These are phyloP conservation scores for Silene coronaria DNA, from an alignment of 179 eudicot genomes.

Conservation along the genomic window DNA sequence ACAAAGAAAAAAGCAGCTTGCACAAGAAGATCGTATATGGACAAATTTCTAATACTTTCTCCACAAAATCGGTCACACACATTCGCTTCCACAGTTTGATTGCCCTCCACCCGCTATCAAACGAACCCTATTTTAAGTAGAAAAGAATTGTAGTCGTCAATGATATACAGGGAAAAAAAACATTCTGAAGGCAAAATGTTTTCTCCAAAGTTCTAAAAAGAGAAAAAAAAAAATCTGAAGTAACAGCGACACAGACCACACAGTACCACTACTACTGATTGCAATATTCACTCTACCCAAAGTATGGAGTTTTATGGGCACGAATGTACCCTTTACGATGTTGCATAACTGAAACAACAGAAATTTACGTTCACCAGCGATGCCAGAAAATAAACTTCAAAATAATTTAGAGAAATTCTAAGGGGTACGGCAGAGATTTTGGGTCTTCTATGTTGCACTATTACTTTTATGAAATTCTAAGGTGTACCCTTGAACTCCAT, in stretches of 20 bases:
- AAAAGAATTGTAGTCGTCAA: not conserved
- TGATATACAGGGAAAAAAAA: not conserved
- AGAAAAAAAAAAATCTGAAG: not conserved
- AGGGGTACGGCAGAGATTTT: no score
- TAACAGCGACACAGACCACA: not conserved
- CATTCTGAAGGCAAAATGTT: not conserved
- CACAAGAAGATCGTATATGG: not conserved
- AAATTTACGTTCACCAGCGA: no score
- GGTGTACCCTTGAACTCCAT: no score
- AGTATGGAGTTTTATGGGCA: not conserved
- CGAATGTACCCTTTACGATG: not conserved
- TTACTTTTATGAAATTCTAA: no score
- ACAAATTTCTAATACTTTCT: not conserved
- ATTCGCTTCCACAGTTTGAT: slow-evolving; percentile 1
- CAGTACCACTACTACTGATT: not conserved
- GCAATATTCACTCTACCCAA: not conserved
- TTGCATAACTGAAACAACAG: no score
- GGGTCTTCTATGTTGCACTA: no score
- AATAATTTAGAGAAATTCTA: no score
- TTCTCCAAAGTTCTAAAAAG: not conserved
- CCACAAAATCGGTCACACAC: not conserved
- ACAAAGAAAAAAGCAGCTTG: not conserved
- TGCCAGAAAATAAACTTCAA: no score
- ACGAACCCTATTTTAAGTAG: not conserved
- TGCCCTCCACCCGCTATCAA: not conserved